Evolutionary conservation across 192 early-diverging fungal genomes (phyloP).

Genomic region (Paraglomus occultum): DNA sequence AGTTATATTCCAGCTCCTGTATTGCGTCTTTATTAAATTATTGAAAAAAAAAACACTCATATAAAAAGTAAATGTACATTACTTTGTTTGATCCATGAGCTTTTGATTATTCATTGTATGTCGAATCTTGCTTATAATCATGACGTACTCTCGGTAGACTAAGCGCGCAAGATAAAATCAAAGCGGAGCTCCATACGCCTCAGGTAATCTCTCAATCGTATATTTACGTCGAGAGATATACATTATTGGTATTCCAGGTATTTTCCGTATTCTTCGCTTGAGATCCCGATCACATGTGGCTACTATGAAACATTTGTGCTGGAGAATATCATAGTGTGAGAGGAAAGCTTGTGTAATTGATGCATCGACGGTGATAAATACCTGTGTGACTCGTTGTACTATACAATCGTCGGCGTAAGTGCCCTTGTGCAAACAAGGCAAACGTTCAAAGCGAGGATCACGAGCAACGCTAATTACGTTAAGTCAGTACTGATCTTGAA

Average conservation of each 20-base stretch:
- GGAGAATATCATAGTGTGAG: slow-evolving; percentile 39
- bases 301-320: slow-evolving; percentile 97
- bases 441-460: slow-evolving; percentile 95
- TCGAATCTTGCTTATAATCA: no score
- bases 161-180: not conserved
- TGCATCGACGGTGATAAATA: slow-evolving; percentile 33
- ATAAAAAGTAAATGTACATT: no score
- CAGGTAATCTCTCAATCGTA: slow-evolving; percentile 92
- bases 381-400: slow-evolving; percentile 69
- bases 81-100: no score
- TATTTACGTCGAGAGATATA: slow-evolving; percentile 89
- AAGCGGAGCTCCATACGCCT: slow-evolving; percentile 50
- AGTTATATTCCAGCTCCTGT: no score
- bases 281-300: slow-evolving; percentile 98
- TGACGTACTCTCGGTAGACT: no score
- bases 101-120: no score
- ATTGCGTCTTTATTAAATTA: no score
- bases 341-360: not conserved
- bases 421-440: slow-evolving; percentile 96
- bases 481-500: not conserved
- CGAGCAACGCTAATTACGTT: slow-evolving; percentile 67
- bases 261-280: slow-evolving; percentile 91
- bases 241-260: slow-evolving; percentile 98
- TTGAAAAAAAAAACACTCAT: no score
- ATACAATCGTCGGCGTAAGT: slow-evolving; percentile 99